These are phyloP conservation scores for Talaromyces sp. DNA, from an alignment of 2,329 filamentous ascomycete genomes.

Conservation along the genomic window DNA sequence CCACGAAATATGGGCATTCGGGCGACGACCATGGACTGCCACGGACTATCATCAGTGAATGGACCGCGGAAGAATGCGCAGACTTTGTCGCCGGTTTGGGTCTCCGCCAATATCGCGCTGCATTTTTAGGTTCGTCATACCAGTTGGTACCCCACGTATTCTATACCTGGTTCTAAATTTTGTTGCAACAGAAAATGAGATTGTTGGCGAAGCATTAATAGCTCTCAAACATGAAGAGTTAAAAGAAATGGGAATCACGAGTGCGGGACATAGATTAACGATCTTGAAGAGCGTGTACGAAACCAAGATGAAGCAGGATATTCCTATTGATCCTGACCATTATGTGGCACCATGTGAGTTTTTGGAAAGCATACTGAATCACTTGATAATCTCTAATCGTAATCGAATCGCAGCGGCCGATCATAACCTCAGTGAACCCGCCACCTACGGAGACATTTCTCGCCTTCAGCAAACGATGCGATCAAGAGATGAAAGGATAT, in stretches of 20 bases:
- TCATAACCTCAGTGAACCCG: conserved; percentile 77
- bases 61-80: conserved; percentile 77
- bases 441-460: conserved; percentile 88
- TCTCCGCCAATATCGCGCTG: conserved; percentile 74
- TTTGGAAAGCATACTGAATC: background rate
- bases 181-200: conserved; percentile 73
- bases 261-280: conserved; percentile 88
- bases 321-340: conserved; percentile 86
- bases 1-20: conserved; percentile 54
- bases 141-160: background rate
- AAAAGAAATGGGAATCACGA: conserved; percentile 88
- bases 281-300: conserved; percentile 96
- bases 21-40: conserved; percentile 50
- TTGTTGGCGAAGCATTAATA: conserved; percentile 85
- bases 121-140: conserved; percentile 67
- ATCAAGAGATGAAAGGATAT: conserved; percentile 84
- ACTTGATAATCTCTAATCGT: conserved; percentile 3
- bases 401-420: conserved; percentile 66
- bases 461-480: conserved; percentile 85
- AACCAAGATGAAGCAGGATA: conserved; percentile 87
- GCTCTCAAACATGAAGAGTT: conserved; percentile 87
- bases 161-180: background rate
- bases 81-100: conserved; percentile 80
- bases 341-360: conserved; percentile 85
- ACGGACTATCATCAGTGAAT: conserved; percentile 54